Base-by-base conservation (phyloP, 2,329 filamentous ascomycete species). In the Alternaria ventricosa region DNA sequence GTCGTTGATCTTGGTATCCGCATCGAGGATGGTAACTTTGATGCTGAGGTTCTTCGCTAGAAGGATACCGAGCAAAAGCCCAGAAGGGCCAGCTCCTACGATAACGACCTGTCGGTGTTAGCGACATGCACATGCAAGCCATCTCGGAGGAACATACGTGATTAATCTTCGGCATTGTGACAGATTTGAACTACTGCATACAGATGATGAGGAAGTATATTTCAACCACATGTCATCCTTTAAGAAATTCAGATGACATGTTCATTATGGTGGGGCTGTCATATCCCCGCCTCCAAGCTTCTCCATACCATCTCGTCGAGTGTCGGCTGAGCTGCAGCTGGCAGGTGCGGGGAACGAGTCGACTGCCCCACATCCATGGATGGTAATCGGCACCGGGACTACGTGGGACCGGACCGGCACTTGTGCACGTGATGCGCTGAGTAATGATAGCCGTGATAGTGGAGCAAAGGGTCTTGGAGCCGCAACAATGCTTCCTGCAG, bases 1-100 rank as follows among this genome's bases (percentile, higher is more conserved):
- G 61, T 85, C 81, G 78, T 89, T 87, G 49, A 90, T 81, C 57
- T 84, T 80, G 25, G 82, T 74, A 2, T 84, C 82, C 3, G 84
- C 84, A 69, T 91, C 88, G 57, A 90, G 80, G 22, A 89, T 80
- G 23, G 84, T 84, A 46, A 86, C 84, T 28, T 82, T 78, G 63
- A 89, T 86, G 47, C 82, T 81, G 20, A 71, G 59, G 56, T 85
- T 81, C 67, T 85, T 83, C 20, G 85, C 82, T 7, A 89, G 83
- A 3, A 88, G 81, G 3, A 88, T 79, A 13, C 73, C 76, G 4
- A 78, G 69, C 15, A 79, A 69, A 9, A 79, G 72, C 23, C 77
- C 77, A 3, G 77, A 78, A 11, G 77, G 77, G 23, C 77, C 77
- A 47, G 74, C 75, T 53, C 77, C 77, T 36, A 66, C 69, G 45